Conservation (phyloP, 352 stramenopile species). For the Globisporangium megalacanthum region DNA sequence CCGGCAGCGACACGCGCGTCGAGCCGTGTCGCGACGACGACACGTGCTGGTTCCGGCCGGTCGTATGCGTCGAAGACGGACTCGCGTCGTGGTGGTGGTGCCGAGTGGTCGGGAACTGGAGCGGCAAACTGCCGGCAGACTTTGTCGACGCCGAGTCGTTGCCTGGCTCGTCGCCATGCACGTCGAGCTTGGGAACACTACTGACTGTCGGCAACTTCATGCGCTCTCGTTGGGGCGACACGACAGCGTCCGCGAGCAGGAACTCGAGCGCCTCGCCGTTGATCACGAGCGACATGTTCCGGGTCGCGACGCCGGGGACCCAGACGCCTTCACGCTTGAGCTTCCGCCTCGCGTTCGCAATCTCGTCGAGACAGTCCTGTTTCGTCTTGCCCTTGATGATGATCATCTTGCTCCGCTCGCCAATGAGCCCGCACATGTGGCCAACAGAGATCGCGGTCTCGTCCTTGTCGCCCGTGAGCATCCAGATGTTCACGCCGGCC, state of each 20-base stretch:
- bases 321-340: constrained; percentile 76
- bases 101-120: constrained; percentile 13
- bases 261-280: constrained; percentile 78
- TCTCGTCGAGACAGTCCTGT: constrained; percentile 77
- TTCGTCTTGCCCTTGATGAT: constrained; percentile 81
- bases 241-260: constrained; percentile 41
- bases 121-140: constrained; percentile 34
- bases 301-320: constrained; percentile 64
- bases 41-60: constrained; percentile 12
- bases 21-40: constrained; percentile 35
- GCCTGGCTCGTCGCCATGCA: constrained; percentile 23
- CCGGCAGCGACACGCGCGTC: constrained; percentile 26
- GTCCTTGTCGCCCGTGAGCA: constrained; percentile 99
- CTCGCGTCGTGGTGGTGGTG: constrained; percentile 10
- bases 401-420: constrained; percentile 68
- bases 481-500: constrained; percentile 98
- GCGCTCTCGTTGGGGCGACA: constrained; percentile 1
- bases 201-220: constrained; percentile 5
- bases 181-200: constrained; percentile 13
- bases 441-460: constrained; percentile 99
- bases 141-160: constrained; percentile 44
- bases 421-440: constrained; percentile 93
- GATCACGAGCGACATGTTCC: constrained; percentile 76
- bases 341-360: constrained; percentile 64
- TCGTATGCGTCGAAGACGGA: not conserved